Evolutionary conservation across 2,329 filamentous ascomycete genomes (phyloP).

Genomic region (Neonectria punicea): DNA sequence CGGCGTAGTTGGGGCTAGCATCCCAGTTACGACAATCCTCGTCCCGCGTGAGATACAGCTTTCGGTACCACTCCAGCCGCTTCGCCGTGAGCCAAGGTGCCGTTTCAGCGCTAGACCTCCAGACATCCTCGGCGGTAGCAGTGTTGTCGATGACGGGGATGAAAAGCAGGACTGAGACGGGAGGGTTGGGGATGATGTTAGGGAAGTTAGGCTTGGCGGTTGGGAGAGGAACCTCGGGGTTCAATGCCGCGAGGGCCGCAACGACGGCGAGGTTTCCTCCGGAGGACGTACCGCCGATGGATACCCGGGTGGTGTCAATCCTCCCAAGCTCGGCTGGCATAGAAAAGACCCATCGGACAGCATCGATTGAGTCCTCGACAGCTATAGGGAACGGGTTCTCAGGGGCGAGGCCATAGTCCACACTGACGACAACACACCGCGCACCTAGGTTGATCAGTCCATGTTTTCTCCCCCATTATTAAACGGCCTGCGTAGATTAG

Average conservation of each 20-base stretch:
- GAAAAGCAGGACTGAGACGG: constrained; percentile 37
- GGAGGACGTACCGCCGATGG: constrained; percentile 47
- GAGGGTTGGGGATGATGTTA: constrained; percentile 13
- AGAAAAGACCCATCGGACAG: constrained; percentile 45
- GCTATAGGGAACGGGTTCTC: constrained; percentile 50
- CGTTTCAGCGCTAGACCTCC: constrained; percentile 41
- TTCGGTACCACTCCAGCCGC: constrained; percentile 51
- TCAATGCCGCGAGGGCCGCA: constrained; percentile 34
- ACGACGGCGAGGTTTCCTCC: constrained; percentile 40
- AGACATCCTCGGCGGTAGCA: constrained; percentile 41
- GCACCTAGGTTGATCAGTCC: constrained; percentile 32
- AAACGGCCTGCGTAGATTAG: not conserved
- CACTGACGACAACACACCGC: constrained; percentile 43
- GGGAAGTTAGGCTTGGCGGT: constrained; percentile 33
- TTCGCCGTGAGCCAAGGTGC: constrained; percentile 48
- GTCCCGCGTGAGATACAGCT: constrained; percentile 45
- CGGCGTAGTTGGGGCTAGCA: constrained; percentile 47
- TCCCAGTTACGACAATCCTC: constrained; percentile 43
- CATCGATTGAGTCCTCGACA: constrained; percentile 47
- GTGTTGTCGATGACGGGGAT: constrained; percentile 51
- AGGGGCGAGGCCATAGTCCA: constrained; percentile 50
- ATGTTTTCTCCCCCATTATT: not conserved
- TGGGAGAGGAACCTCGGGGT: constrained; percentile 24
- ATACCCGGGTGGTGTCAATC: constrained; percentile 42
- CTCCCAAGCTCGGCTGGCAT: constrained; percentile 29